These are phyloP conservation scores for Nicotiana benthamiana DNA, from an alignment of 257 asterid genomes.

Conservation along the genomic window DNA sequence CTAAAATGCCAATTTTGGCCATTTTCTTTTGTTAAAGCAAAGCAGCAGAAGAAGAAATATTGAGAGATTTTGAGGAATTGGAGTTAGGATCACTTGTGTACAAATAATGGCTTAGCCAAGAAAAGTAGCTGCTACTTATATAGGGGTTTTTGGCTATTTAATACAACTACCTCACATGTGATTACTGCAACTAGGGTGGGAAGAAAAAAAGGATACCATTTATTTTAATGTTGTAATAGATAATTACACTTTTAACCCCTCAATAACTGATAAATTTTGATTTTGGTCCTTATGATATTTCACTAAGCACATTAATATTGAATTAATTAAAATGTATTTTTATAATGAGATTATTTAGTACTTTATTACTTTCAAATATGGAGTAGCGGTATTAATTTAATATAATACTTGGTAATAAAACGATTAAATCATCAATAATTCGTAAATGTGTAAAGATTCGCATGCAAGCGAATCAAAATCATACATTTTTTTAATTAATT, in stretches of 20 bases:
- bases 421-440: too few relatives aligned
- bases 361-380: too few relatives aligned
- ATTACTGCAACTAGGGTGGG: slow-evolving; percentile 15
- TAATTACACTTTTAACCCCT: not conserved
- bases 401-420: not conserved
- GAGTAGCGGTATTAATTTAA: not conserved
- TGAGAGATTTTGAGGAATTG: slow-evolving; percentile 5
- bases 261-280: too few relatives aligned
- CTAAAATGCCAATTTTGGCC: slow-evolving; percentile 12
- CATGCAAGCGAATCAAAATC: too few relatives aligned
- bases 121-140: slow-evolving; percentile 10
- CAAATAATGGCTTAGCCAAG: slow-evolving; percentile 5
- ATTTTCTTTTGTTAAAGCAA: not conserved
- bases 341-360: too few relatives aligned
- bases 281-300: not conserved
- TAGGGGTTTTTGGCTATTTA: slow-evolving; percentile 8
- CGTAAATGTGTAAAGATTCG: not conserved
- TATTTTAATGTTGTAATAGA: not conserved
- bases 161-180: slow-evolving; percentile 38
- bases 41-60: not conserved
- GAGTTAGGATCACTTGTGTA: not conserved
- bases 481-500: too few relatives aligned
- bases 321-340: too few relatives aligned
- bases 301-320: too few relatives aligned
- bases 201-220: not conserved